Evolutionary conservation across 1,284 basidiomycete genomes (phyloP).

Genomic region (Hypsizygus ulmarius): DNA sequence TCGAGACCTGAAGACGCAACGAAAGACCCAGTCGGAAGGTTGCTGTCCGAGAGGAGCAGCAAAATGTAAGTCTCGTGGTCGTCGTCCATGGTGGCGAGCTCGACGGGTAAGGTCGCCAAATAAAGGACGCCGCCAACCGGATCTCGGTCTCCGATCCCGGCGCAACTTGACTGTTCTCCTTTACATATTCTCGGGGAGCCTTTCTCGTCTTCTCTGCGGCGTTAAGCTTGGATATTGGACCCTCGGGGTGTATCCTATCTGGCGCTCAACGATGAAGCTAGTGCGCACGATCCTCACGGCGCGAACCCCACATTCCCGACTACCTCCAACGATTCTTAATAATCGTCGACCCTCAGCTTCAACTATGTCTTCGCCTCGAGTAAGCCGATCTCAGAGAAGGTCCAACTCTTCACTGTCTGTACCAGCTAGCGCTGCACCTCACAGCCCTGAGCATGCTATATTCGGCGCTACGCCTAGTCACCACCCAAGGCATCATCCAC

Average conservation of each 20-base stretch:
- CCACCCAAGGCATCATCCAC: conserved; percentile 14
- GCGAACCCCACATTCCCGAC: conserved; percentile 13
- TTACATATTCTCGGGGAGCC: conserved; percentile 4
- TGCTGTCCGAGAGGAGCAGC: conserved; percentile 76
- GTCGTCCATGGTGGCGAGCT: conserved; percentile 25
- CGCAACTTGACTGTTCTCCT: conserved; percentile 5
- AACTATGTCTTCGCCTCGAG: neutral
- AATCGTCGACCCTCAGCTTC: conserved; percentile 7
- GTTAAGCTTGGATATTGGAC: neutral
- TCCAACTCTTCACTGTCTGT: conserved; percentile 38
- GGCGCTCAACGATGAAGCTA: conserved; percentile 23
- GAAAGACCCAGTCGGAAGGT: conserved; percentile 87
- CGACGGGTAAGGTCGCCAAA: conserved; percentile 8
- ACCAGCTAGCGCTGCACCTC: conserved; percentile 12
- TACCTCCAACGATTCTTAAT: conserved; percentile 15
- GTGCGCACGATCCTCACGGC: conserved; percentile 18
- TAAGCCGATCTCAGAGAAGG: conserved; percentile 11
- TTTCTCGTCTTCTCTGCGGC: neutral
- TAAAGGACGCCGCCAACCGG: conserved; percentile 1
- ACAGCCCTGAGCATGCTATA: conserved; percentile 24
- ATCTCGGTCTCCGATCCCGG: conserved; percentile 6
- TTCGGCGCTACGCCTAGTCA: conserved; percentile 20
- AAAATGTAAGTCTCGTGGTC: conserved; percentile 61
- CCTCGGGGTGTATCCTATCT: neutral
- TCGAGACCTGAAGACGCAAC: conserved; percentile 93